A percentile compares a stretch with the other conserved stretches of the same genome.
phyloP scores from a whole-genome alignment of 306 rosid species.

The Rosa lucieae region DNA sequence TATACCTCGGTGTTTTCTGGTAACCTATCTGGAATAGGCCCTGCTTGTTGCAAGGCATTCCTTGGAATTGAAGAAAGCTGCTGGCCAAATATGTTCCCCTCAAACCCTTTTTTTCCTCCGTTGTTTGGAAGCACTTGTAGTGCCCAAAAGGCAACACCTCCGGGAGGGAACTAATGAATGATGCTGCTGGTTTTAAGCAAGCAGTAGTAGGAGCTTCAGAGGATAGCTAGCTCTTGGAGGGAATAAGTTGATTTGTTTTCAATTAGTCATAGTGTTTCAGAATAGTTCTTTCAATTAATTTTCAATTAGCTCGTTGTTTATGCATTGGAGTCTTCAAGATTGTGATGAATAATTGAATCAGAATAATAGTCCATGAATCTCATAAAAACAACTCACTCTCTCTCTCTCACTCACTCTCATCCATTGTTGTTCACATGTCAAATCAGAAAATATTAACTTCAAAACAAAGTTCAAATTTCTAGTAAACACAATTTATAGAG shows the following conservation, averaged over 20 bases:
- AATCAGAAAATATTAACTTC: too few species aligned
- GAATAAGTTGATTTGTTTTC: not conserved
- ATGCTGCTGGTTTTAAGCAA: not conserved
- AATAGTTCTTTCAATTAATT: too few species aligned
- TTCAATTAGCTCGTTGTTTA: too few species aligned
- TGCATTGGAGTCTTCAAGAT: not conserved
- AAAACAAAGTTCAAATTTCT: too few species aligned
- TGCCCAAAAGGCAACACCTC: not conserved
- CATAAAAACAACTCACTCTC: too few species aligned
- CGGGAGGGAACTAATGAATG: not conserved
- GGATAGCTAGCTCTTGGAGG: not conserved
- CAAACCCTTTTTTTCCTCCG: not conserved
- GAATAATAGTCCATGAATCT: not conserved
- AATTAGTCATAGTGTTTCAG: not conserved
- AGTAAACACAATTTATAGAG: too few species aligned
- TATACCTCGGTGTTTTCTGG: not conserved
- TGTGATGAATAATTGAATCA: not conserved
- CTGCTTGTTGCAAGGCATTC: not conserved
- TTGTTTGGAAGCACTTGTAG: not conserved
- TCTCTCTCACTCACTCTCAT: too few species aligned
- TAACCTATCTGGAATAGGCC: not conserved
- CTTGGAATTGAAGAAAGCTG: not conserved
- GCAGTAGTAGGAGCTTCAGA: not conserved
- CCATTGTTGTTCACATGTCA: too few species aligned
- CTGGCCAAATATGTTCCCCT: not conserved